phyloP scores from a whole-genome alignment of 1,139 yeast species.

The Kurtzmaniella quercitrusa region DNA sequence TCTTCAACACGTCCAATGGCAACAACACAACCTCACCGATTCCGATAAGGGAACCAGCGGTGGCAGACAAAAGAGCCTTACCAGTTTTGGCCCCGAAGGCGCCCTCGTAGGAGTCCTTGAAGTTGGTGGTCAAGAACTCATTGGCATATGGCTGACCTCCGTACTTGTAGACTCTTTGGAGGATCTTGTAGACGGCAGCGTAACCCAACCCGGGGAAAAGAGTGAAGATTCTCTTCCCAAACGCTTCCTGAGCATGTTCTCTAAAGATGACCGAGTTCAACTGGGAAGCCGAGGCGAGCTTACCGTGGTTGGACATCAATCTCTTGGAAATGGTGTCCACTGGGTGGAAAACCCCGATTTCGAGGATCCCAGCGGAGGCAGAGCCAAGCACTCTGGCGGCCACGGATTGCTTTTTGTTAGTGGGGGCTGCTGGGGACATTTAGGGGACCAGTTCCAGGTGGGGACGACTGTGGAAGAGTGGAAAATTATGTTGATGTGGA shows the following conservation, averaged over 20 bases:
- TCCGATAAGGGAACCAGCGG: conserved; percentile 96
- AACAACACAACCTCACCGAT: conserved; percentile 95
- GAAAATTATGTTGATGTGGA: not conserved
- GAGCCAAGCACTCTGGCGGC: conserved; percentile 91
- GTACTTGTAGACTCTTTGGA: conserved; percentile 96
- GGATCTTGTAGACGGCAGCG: conserved; percentile 94
- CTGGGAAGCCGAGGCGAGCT: conserved; percentile 55
- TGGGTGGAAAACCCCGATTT: conserved; percentile 96
- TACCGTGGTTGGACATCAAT: conserved; percentile 91
- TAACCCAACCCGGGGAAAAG: conserved; percentile 97
- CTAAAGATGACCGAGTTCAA: conserved; percentile 84
- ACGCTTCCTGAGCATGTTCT: conserved; percentile 68
- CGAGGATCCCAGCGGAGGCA: conserved; percentile 96
- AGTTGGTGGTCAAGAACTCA: conserved; percentile 79
- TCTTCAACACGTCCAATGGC: conserved; percentile 94
- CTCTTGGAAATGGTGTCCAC: conserved; percentile 98
- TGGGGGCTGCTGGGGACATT: conserved; percentile 49
- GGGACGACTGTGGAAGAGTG: not conserved
- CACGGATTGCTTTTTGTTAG: conserved; percentile 85
- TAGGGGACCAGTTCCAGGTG: not conserved
- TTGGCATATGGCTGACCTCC: conserved; percentile 99
- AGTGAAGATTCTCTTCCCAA: conserved; percentile 70
- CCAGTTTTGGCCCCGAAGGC: conserved; percentile 92
- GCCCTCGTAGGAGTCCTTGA: conserved; percentile 63
- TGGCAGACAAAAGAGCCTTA: conserved; percentile 91